Base-by-base conservation (phyloP, 2,329 filamentous ascomycete genomes). In the Sporothrix phasma region DNA sequence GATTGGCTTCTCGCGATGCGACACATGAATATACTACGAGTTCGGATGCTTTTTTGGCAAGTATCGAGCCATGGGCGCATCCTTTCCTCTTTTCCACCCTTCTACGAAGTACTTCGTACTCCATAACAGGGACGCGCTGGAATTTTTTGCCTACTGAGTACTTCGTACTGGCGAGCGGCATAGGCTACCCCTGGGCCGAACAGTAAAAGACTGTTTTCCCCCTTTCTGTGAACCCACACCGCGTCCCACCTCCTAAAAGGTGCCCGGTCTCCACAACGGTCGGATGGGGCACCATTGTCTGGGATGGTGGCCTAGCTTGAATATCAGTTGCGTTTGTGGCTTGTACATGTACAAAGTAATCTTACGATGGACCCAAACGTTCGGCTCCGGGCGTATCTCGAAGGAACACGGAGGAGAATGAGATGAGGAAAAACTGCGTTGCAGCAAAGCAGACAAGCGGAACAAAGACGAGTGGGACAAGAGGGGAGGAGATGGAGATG, bases 341-440 rank as follows among this genome's bases (percentile, higher is more conserved):
- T 17, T 56, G n/a, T n/a, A n/a, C n/a, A n/a, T n/a, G n/a, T n/a
- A n/a, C n/a, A n/a, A n/a, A n/a, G n/a, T n/a, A n/a, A n/a, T n/a
- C n/a, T n/a, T n/a, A n/a, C n/a, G 1, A 19, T 47, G 22, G 26
- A 1, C 6, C 37, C 7, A 11, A 15, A 31, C 41, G 39, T 45
- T 59, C 56, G 56, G 56, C 56, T 59, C 56, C 56, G 56, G 39
- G 39, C 56, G 39, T 59, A 31, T 59, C 39, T 59, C 39, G 56
- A 31, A 45, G 37, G 17, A 59, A n/a, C 56, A 19, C 24, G 22
- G 56, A 31, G 56, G 15, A 59, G 17, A 29, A 24, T 37, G 53
- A 26, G 15, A 59, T 45, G 31, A 59, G 10, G 22, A 58, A 15
- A 58, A 46, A 46, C 34, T 45, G 43, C 56, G 56, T 45, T 17